phyloP scores from a whole-genome alignment of 805 yeast genomes.

The Scheffersomyces lignosus region DNA sequence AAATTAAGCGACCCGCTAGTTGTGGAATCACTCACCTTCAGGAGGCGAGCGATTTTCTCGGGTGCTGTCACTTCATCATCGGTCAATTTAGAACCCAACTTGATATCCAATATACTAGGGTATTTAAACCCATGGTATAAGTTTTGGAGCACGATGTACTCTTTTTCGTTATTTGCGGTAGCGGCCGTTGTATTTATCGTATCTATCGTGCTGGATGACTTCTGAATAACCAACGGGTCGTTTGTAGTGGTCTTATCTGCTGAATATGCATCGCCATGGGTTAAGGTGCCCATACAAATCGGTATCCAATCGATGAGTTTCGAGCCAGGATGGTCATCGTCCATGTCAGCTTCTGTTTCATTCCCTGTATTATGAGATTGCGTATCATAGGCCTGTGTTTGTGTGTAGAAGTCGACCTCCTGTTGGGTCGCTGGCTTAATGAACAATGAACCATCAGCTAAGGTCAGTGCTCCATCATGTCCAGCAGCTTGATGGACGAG shows the following conservation, averaged over 20 bases:
- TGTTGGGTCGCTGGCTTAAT: slow-evolving; percentile 64
- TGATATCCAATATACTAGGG: slow-evolving; percentile 82
- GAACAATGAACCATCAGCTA: slow-evolving; percentile 64
- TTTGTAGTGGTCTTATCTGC: slow-evolving; percentile 1
- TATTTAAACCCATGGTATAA: slow-evolving; percentile 54
- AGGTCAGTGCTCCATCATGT: slow-evolving; percentile 75
- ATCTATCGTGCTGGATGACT: slow-evolving; percentile 18
- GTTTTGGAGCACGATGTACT: slow-evolving; percentile 71
- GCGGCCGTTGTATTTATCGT: slow-evolving; percentile 8
- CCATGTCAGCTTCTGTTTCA: slow-evolving; percentile 17
- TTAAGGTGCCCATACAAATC: slow-evolving; percentile 57
- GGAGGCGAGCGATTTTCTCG: slow-evolving; percentile 65
- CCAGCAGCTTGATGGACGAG: slow-evolving; percentile 84
- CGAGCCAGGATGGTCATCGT: slow-evolving; percentile 28
- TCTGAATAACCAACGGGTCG: background rate
- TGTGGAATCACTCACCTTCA: slow-evolving; percentile 63
- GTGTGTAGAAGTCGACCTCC: slow-evolving; percentile 76
- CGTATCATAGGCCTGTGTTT: slow-evolving; percentile 22
- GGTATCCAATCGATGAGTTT: slow-evolving; percentile 61
- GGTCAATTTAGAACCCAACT: slow-evolving; percentile 70
- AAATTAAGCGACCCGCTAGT: slow-evolving; percentile 78
- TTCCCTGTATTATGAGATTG: slow-evolving; percentile 15
- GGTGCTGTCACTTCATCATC: slow-evolving; percentile 54
- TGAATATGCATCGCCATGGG: slow-evolving; percentile 34
- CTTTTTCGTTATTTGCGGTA: slow-evolving; percentile 14